These are phyloP conservation scores for Phycomyces blakesleeanus DNA, from an alignment of 192 early-diverging fungal genomes.

Conservation along the genomic window DNA sequence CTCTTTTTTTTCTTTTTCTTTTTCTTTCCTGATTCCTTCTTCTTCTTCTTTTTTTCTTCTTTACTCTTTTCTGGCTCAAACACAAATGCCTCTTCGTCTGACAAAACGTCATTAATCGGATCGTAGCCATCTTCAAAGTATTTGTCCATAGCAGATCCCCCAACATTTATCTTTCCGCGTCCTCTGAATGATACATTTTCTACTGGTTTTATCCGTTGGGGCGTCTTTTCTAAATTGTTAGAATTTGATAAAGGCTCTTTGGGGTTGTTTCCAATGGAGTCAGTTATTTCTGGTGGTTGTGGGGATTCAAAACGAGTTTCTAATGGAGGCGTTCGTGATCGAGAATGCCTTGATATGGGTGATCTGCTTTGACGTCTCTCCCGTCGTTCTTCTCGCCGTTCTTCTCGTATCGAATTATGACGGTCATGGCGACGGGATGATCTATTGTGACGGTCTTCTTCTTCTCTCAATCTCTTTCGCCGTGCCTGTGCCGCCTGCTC, in stretches of 20 bases:
- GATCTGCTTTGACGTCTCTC: not conserved
- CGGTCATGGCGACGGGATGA: slow-evolving; percentile 3
- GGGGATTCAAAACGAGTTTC: not conserved
- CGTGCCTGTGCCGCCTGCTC: slow-evolving; percentile 36
- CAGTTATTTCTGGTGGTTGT: too few relatives aligned
- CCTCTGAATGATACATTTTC: slow-evolving; percentile 21
- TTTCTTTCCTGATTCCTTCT: slow-evolving; percentile 16
- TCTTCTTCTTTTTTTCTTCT: slow-evolving; percentile 21
- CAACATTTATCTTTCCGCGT: slow-evolving; percentile 36
- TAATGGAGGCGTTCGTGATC: not conserved
- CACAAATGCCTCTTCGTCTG: slow-evolving; percentile 24
- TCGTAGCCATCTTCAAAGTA: slow-evolving; percentile 52
- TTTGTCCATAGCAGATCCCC: slow-evolving; percentile 52
- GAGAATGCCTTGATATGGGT: not conserved
- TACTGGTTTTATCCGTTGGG: not conserved
- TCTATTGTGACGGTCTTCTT: not conserved
- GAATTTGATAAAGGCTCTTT: not conserved
- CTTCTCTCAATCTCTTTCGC: slow-evolving; percentile 3
- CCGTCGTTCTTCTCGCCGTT: slow-evolving; percentile 6
- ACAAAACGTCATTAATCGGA: slow-evolving; percentile 37
- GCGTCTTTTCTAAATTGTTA: not conserved
- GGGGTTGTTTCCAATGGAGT: not conserved
- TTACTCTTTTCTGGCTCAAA: not conserved
- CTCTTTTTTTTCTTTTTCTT: slow-evolving; percentile 27
- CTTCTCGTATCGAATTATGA: slow-evolving; percentile 1